Evolutionary conservation across 78 protist genomes (phyloP).

Genomic region (slime mould (Dictyostelium discoideum)): DNA sequence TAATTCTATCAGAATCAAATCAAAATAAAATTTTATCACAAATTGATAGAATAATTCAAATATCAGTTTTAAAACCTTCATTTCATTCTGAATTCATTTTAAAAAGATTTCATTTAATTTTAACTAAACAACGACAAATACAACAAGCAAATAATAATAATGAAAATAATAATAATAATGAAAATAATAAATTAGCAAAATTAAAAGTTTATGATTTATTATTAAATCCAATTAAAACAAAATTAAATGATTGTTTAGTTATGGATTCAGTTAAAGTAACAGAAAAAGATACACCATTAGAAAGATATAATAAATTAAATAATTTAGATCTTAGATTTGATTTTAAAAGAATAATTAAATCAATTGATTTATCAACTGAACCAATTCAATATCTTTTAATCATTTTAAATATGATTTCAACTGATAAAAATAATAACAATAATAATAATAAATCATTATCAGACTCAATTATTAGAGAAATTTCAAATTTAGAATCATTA

Average conservation of each 20-base stretch:
- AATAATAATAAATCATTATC: neutral
- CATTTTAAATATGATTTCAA: neutral
- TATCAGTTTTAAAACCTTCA: neutral
- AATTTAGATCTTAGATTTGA: neutral
- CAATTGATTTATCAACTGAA: neutral
- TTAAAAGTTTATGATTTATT: no score
- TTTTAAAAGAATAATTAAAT: no score
- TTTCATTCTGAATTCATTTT: neutral
- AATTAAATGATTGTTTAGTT: neutral
- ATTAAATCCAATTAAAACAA: neutral
- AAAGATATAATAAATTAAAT: no score
- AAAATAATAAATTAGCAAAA: no score
- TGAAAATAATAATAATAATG: no score
- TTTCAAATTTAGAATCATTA: neutral
- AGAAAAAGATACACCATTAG: neutral
- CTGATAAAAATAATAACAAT: no score
- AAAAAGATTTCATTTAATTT: neutral
- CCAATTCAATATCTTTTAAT: neutral
- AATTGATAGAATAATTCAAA: no score
- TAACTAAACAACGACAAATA: neutral
- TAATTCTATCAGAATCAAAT: neutral
- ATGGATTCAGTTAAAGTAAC: neutral
- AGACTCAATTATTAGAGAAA: neutral
- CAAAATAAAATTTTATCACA: neutral
- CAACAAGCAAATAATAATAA: no score